These are phyloP conservation scores for Pterocarpus macrocarpus DNA, from an alignment of 306 rosid species.

Conservation along the genomic window DNA sequence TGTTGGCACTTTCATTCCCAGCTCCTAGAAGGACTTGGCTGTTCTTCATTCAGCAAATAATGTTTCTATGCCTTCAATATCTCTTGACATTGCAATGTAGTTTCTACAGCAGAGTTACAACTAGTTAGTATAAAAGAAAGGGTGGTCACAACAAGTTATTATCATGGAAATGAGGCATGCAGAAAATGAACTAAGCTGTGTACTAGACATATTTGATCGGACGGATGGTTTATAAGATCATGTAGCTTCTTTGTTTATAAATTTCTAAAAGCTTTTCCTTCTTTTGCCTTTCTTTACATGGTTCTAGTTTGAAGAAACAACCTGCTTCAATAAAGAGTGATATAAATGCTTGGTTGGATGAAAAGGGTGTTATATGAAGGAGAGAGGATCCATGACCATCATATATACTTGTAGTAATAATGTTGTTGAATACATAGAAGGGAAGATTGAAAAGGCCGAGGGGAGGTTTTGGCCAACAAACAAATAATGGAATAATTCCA, in stretches of 20 bases:
- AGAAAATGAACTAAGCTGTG: too few species aligned
- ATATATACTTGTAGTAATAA: too few species aligned
- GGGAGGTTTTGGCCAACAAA: too few species aligned
- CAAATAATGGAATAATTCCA: neutral
- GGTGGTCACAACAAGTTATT: conserved; percentile 44
- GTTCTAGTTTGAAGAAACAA: conserved; percentile 44
- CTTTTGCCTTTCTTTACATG: conserved; percentile 10
- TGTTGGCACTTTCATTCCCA: conserved; percentile 88
- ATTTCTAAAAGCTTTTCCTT: too few species aligned
- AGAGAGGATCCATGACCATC: too few species aligned
- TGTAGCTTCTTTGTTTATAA: conserved; percentile 14
- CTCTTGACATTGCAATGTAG: conserved; percentile 36
- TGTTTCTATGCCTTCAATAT: conserved; percentile 21
- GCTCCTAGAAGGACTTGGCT: conserved; percentile 50
- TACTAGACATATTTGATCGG: conserved; percentile 33
- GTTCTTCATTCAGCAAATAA: conserved; percentile 27
- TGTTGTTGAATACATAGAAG: too few species aligned
- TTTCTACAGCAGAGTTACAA: conserved; percentile 23
- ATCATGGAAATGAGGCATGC: neutral
- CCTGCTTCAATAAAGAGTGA: neutral
- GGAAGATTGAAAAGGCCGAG: too few species aligned
- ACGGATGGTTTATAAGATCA: conserved; percentile 47
- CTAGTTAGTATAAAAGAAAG: conserved; percentile 29
- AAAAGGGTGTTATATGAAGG: too few species aligned
- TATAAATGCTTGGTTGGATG: neutral